A percentile compares a stretch with the other conserved stretches of the same genome.
Conservation (phyloP, 2,329 filamentous ascomycete species). For the Pestalotiopsis sp. region DNA sequence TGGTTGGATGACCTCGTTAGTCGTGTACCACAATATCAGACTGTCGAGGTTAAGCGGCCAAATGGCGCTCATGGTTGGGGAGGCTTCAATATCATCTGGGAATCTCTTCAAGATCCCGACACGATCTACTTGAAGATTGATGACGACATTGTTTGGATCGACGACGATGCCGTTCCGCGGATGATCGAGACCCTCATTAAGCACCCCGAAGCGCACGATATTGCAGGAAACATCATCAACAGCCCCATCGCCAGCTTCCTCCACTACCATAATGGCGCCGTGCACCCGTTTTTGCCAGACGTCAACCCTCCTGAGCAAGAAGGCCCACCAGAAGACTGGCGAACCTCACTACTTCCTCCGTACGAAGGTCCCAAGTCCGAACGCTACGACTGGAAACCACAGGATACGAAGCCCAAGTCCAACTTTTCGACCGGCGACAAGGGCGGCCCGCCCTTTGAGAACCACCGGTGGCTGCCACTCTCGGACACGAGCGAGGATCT, state of each 20-base stretch:
- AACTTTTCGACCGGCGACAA: neutral
- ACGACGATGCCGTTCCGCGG: constrained; percentile 48
- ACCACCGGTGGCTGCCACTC: constrained; percentile 55
- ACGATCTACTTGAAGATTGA: constrained; percentile 47
- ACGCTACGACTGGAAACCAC: constrained; percentile 23
- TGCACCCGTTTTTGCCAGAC: constrained; percentile 57
- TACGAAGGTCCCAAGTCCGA: constrained; percentile 25
- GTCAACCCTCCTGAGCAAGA: constrained; percentile 19
- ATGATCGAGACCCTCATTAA: constrained; percentile 54
- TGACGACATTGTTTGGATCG: constrained; percentile 43
- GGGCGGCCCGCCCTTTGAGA: constrained; percentile 33
- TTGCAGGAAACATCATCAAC: constrained; percentile 61
- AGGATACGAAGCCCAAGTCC: constrained; percentile 30
- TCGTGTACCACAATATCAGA: constrained; percentile 39
- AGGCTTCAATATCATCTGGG: constrained; percentile 37
- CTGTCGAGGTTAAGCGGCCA: constrained; percentile 13
- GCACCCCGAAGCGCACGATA: constrained; percentile 51
- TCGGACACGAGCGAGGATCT: constrained; percentile 41
- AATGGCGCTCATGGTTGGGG: constrained; percentile 25
- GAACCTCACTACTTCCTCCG: constrained; percentile 16
- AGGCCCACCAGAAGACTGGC: neutral
- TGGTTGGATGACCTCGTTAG: constrained; percentile 41
- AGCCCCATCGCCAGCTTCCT: constrained; percentile 56
- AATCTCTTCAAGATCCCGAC: constrained; percentile 31
- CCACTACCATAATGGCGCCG: constrained; percentile 54